Base-by-base conservation (phyloP, 2,329 filamentous ascomycete species). In the Ceratocystis cacaofunesta region DNA sequence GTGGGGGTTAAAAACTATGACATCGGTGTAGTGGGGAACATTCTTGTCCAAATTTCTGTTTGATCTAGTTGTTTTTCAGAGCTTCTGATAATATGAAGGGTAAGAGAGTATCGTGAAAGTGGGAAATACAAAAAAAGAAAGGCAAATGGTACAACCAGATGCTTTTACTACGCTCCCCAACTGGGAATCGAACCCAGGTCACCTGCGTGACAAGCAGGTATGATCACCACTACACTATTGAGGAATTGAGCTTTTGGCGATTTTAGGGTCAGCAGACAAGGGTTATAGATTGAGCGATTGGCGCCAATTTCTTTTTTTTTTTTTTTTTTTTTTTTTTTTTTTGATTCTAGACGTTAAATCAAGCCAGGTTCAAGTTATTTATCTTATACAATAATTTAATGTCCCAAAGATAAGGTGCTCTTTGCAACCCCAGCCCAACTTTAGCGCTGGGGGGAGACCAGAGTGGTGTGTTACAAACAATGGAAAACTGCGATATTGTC, bases 151-250 rank as follows among this genome's bases (percentile, higher is more conserved):
- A 36, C 32, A 36, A 2, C 10, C 32, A 8, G 8, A 10, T 10
- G 3, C 28, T 3, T 8, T 12, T 1, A 10, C 2, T 12, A 10
- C 0, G 8, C 36, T 62, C 60, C 60, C 41, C 41, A 62, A 48
- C 41, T 62, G 41, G 60, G 41, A 62, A 62, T 62, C 19, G 19
- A 62, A 62, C n/a, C 41, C 41, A 48, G 25, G 41, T 48, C 60
- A 62, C 60, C 60, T 48, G 41, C 60, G 60, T 58, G 55, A 58
- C 55, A 58, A 58, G 55, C 55, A 58, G 55, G 55, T 58, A 58
- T 58, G 55, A 58, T 58, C 55, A 58, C 55, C 55, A 58, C 55
- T 46, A 28, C 41, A 48, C 19, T 48, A 62, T 62, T 62, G 25
- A 62, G 60, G 60, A 62, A 15, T 43, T 5, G 5, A 19, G 22